Evolutionary conservation across 177 flowering plant genomes (phyloP).

Genomic region (Vitis hybrid): DNA sequence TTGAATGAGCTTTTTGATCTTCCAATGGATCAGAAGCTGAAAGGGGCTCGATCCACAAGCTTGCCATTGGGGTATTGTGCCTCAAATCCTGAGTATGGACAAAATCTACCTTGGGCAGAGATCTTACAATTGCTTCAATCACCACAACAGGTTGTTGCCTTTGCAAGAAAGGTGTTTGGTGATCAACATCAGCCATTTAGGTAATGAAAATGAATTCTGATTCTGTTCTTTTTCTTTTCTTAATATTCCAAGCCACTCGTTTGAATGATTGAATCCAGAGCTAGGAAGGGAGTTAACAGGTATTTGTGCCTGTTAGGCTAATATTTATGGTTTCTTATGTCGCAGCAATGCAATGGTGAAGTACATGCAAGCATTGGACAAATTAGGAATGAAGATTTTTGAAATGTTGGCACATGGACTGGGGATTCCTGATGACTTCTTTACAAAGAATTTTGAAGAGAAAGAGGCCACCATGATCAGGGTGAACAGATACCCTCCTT

Average conservation of each 20-base stretch:
- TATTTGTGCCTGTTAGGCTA: no score
- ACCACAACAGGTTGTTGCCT: slow-evolving; percentile 24
- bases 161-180: slow-evolving; percentile 34
- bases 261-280: no score
- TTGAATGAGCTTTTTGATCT: slow-evolving; percentile 29
- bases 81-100: slow-evolving; percentile 32
- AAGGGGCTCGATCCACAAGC: slow-evolving; percentile 23
- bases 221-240: neutral
- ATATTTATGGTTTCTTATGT: neutral
- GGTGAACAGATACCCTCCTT: slow-evolving; percentile 33
- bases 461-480: slow-evolving; percentile 33
- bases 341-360: slow-evolving; percentile 28
- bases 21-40: slow-evolving; percentile 32
- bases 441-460: slow-evolving; percentile 30
- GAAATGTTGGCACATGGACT: slow-evolving; percentile 39
- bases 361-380: slow-evolving; percentile 31
- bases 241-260: neutral
- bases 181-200: slow-evolving; percentile 27
- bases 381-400: slow-evolving; percentile 29
- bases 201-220: slow-evolving; percentile 9
- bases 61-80: slow-evolving; percentile 36
- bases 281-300: no score
- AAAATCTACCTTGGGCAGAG: slow-evolving; percentile 38
- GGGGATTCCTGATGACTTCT: slow-evolving; percentile 30
- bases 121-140: slow-evolving; percentile 37